Conservation (phyloP, 1,284 basidiomycete species). For the Gymnopus androsaceus region DNA sequence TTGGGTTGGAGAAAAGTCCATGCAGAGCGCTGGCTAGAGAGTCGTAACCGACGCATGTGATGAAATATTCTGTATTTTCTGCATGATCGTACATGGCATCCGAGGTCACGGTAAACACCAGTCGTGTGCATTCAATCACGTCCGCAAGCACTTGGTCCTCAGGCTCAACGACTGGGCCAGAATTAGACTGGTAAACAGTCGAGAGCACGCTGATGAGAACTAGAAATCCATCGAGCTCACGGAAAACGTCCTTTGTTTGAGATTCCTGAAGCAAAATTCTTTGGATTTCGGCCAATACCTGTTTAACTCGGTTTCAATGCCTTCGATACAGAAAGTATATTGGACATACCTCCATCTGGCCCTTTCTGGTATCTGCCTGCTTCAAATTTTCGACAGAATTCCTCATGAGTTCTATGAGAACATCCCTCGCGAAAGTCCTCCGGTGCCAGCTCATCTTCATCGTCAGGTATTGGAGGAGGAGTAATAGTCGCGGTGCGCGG, state of each 20-base stretch:
- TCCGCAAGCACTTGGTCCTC: slow-evolving; percentile 46
- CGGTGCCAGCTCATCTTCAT: slow-evolving; percentile 50
- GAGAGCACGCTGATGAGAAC: slow-evolving; percentile 71
- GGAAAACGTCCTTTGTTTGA: slow-evolving; percentile 71
- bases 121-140: slow-evolving; percentile 53
- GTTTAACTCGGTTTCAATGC: no score
- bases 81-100: slow-evolving; percentile 61
- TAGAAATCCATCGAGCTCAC: slow-evolving; percentile 78
- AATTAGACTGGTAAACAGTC: slow-evolving; percentile 41
- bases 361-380: slow-evolving; percentile 44
- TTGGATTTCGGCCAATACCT: slow-evolving; percentile 66
- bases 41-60: slow-evolving; percentile 65
- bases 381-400: slow-evolving; percentile 68
- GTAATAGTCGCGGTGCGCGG: slow-evolving; percentile 27
- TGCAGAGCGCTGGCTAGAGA: slow-evolving; percentile 58
- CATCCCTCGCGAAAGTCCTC: slow-evolving; percentile 75
- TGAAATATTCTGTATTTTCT: slow-evolving; percentile 65
- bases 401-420: slow-evolving; percentile 69
- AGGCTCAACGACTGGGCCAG: slow-evolving; percentile 37
- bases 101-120: slow-evolving; percentile 62
- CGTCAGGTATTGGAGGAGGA: slow-evolving; percentile 24
- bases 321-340: background rate
- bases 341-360: slow-evolving; percentile 52
- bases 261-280: slow-evolving; percentile 60
- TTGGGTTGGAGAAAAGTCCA: slow-evolving; percentile 47